Conservation (phyloP, 169 alveolate genomes). For the Plasmodium blacklocki region DNA sequence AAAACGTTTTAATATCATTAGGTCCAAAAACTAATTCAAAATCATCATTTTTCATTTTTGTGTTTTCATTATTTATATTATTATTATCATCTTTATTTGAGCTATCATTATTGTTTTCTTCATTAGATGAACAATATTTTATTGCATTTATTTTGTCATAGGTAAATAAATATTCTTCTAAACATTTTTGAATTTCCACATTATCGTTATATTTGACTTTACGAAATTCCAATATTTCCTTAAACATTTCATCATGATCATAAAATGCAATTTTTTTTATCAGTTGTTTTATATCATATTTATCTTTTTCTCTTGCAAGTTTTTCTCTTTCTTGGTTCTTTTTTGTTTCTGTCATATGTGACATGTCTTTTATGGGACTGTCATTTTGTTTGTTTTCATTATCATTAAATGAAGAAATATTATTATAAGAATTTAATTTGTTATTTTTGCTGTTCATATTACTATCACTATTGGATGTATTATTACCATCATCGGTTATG, state of each 20-base stretch:
- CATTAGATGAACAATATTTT: conserved; percentile 10
- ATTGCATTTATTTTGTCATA: conserved; percentile 46
- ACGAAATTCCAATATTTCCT: conserved; percentile 54
- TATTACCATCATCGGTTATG: background rate
- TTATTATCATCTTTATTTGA: background rate
- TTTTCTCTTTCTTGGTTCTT: conserved; percentile 1
- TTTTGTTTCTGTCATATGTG: background rate
- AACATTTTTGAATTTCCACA: conserved; percentile 52
- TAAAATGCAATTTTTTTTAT: conserved; percentile 46
- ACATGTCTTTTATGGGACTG: background rate
- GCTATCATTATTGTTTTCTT: background rate
- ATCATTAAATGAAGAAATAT: background rate
- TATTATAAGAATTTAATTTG: background rate
- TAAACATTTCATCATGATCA: conserved; percentile 72
- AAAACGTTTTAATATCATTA: conserved; percentile 44
- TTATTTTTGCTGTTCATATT: background rate
- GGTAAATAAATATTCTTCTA: conserved; percentile 64
- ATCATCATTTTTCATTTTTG: background rate
- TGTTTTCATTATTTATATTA: background rate
- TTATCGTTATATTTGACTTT: conserved; percentile 52
- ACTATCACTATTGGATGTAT: background rate
- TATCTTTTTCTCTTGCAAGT: conserved; percentile 29
- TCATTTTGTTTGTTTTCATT: conserved; percentile 4
- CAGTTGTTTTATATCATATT: conserved; percentile 32
- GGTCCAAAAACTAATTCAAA: conserved; percentile 41